phyloP scores from a whole-genome alignment of 306 rosid species.

The Trifolium subterraneum region DNA sequence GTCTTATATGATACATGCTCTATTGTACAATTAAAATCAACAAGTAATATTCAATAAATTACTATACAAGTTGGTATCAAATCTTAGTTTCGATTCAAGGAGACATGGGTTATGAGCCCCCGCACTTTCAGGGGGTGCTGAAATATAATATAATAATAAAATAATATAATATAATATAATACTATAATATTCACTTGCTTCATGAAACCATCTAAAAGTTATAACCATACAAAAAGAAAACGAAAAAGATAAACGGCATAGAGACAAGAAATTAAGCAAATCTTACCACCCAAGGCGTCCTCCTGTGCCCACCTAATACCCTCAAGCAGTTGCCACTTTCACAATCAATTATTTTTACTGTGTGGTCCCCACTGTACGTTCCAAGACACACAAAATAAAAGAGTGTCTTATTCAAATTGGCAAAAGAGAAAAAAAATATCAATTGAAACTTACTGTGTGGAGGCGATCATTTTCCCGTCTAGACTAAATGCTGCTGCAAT shows the following conservation, averaged over 20 bases:
- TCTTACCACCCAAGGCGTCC: constrained; percentile 66
- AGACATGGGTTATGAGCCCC: constrained; percentile 6
- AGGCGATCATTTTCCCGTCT: constrained; percentile 57
- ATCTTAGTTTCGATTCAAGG: not conserved
- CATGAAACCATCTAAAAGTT: constrained; percentile 3
- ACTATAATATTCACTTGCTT: constrained; percentile 6
- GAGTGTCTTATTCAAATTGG: constrained; percentile 11
- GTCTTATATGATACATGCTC: constrained; percentile 3
- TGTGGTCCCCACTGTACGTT: constrained; percentile 57
- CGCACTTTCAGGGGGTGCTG: not conserved
- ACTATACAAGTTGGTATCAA: not conserved
- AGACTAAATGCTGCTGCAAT: constrained; percentile 63
- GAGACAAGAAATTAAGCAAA: constrained; percentile 32
- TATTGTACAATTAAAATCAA: not conserved
- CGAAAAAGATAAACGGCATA: constrained; percentile 6
- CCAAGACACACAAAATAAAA: constrained; percentile 20
- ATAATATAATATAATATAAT: constrained; percentile 5
- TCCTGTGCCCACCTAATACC: constrained; percentile 57
- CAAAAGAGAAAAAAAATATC: constrained; percentile 23
- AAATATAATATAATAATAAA: constrained; percentile 5
- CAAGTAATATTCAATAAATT: constrained; percentile 6
- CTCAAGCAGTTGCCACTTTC: constrained; percentile 54
- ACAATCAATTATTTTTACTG: constrained; percentile 55
- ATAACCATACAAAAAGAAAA: constrained; percentile 5
- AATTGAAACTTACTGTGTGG: constrained; percentile 54